Conservation (phyloP, 768 basidiomycete species). For the Rickenella mellea region DNA sequence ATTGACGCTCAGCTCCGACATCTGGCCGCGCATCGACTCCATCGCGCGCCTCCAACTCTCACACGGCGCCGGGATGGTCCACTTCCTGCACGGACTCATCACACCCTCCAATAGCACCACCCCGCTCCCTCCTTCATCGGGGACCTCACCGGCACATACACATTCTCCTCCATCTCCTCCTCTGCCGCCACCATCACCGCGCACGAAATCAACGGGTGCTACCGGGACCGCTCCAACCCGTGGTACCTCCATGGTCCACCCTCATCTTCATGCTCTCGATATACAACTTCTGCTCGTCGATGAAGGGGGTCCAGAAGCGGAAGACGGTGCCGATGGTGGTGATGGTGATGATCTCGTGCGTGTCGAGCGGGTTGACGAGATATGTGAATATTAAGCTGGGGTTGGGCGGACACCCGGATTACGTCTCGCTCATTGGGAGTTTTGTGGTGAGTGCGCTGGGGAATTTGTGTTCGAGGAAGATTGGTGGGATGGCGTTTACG, state of each 20-base stretch:
- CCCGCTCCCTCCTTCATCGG: no score
- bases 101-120: no score
- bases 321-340: slow-evolving; percentile 62
- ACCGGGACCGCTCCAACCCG: slow-evolving; percentile 49
- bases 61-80: slow-evolving; percentile 38
- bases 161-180: slow-evolving; percentile 30
- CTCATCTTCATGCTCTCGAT: slow-evolving; percentile 67
- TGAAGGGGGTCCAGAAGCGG: slow-evolving; percentile 72
- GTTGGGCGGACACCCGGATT: slow-evolving; percentile 45
- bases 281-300: slow-evolving; percentile 62
- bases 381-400: slow-evolving; percentile 40
- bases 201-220: slow-evolving; percentile 67
- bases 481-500: slow-evolving; percentile 82
- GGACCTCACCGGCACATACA: slow-evolving; percentile 55
- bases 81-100: slow-evolving; percentile 57
- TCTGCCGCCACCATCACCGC: slow-evolving; percentile 26
- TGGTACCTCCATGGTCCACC: slow-evolving; percentile 78
- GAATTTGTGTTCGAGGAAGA: slow-evolving; percentile 71
- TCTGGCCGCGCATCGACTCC: slow-evolving; percentile 65
- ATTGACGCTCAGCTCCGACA: slow-evolving; percentile 74
- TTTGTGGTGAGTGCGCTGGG: slow-evolving; percentile 74
- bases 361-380: slow-evolving; percentile 71
- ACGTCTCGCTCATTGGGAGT: slow-evolving; percentile 79
- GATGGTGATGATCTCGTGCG: slow-evolving; percentile 81
- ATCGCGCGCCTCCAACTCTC: slow-evolving; percentile 42